phyloP scores from a whole-genome alignment of 2,329 filamentous ascomycete species.

The Macroventuria anomochaeta region DNA sequence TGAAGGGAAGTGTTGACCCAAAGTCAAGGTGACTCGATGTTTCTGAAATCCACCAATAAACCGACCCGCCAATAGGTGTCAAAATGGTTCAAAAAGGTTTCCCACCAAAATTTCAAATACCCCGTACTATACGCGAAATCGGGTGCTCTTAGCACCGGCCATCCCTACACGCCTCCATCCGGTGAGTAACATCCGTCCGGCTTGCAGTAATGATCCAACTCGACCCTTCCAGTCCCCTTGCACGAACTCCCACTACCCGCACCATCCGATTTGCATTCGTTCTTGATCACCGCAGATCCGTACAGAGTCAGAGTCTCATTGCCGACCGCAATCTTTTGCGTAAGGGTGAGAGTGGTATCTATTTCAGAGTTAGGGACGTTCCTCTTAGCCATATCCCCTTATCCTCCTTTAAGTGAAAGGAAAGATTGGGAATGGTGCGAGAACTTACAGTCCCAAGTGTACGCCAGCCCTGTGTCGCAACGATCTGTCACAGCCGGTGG shows the following conservation, averaged over 20 bases:
- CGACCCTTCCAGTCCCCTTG: background rate
- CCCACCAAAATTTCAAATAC: too few relatives aligned
- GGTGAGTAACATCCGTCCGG: background rate
- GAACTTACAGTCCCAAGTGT: slow-evolving; percentile 21
- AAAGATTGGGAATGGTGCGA: too few relatives aligned
- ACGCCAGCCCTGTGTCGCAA: slow-evolving; percentile 12
- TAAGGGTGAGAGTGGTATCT: background rate
- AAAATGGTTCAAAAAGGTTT: too few relatives aligned
- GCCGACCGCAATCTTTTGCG: background rate
- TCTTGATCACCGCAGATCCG: background rate
- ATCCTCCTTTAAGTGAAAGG: too few relatives aligned
- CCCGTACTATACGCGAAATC: background rate
- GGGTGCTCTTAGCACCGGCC: background rate
- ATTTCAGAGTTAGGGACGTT: too few relatives aligned
- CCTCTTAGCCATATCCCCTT: too few relatives aligned
- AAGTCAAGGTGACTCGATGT: too few relatives aligned
- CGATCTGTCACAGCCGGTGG: slow-evolving; percentile 14
- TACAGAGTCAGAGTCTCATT: background rate
- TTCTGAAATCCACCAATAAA: too few relatives aligned
- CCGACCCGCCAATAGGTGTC: too few relatives aligned
- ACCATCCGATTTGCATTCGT: background rate
- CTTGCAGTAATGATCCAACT: background rate
- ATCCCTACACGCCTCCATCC: background rate
- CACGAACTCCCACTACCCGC: background rate
- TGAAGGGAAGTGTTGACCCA: too few relatives aligned